phyloP scores from a whole-genome alignment of 208 protist genomes.

The Kentomonas sorsogonicus region DNA sequence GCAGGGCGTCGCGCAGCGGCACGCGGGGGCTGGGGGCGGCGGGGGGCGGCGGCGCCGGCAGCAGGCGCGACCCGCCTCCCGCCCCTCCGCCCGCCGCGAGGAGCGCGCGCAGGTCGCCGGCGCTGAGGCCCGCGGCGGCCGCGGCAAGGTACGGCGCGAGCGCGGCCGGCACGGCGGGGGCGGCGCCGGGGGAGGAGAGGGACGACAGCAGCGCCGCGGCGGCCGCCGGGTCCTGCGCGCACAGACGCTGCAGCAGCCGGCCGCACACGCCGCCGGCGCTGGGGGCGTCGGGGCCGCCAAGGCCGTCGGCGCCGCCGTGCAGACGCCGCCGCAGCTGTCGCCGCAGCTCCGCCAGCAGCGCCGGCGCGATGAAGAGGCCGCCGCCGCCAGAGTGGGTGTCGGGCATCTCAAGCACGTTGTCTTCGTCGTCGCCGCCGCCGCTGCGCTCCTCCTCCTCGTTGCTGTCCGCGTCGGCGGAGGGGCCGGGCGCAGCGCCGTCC shows the following conservation, averaged over 20 bases:
- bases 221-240: neutral
- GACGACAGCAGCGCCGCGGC: neutral
- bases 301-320: neutral
- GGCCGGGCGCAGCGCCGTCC: neutral
- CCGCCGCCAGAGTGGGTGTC: neutral
- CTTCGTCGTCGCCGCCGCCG: neutral
- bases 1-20: neutral
- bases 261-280: neutral
- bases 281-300: neutral
- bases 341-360: neutral
- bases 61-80: neutral
- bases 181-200: neutral
- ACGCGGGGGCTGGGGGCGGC: neutral
- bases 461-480: slow-evolving; percentile 7
- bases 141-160: neutral
- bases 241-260: neutral
- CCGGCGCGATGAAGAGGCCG: neutral
- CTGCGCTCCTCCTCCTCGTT: neutral
- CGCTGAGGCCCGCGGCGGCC: neutral
- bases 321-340: neutral
- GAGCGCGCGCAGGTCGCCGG: neutral
- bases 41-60: neutral
- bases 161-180: neutral
- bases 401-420: neutral
- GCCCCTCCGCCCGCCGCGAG: neutral